Conservation (phyloP, 2,329 filamentous ascomycete species). For the Fonsecaea nubica region DNA sequence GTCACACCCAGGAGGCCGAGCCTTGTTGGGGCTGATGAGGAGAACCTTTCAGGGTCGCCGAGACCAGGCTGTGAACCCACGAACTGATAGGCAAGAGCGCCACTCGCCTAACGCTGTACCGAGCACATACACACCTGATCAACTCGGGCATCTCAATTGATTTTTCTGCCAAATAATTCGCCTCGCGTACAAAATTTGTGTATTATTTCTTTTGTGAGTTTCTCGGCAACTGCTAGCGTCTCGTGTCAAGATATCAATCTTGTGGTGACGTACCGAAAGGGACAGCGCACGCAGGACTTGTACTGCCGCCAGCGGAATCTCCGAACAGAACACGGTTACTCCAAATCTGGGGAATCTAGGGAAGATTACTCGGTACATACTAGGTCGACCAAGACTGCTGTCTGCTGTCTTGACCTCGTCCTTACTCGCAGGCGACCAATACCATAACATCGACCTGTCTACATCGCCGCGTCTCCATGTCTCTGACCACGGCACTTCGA, state of each 20-base stretch:
- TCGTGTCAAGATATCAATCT: too few species aligned
- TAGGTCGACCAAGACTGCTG: background rate
- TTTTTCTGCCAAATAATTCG: too few species aligned
- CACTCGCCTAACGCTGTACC: background rate
- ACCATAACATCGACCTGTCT: background rate
- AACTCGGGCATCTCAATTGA: too few species aligned
- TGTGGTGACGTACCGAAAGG: too few species aligned
- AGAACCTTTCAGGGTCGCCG: too few species aligned
- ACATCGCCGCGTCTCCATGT: conserved; percentile 20
- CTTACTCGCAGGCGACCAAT: background rate
- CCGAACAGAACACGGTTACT: background rate
- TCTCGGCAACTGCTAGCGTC: background rate
- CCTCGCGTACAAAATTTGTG: too few species aligned
- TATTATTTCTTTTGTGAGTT: background rate
- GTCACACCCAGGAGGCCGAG: too few species aligned
- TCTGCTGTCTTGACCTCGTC: background rate
- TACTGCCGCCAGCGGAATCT: background rate
- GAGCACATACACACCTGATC: too few species aligned
- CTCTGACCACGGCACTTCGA: conserved; percentile 29
- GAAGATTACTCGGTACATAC: background rate
- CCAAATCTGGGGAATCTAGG: background rate
- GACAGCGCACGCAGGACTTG: too few species aligned
- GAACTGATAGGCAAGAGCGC: too few species aligned
- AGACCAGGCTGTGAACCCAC: too few species aligned
- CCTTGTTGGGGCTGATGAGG: too few species aligned